Conservation (phyloP, 2,329 filamentous ascomycete genomes). For the Aspergillus texensis region DNA sequence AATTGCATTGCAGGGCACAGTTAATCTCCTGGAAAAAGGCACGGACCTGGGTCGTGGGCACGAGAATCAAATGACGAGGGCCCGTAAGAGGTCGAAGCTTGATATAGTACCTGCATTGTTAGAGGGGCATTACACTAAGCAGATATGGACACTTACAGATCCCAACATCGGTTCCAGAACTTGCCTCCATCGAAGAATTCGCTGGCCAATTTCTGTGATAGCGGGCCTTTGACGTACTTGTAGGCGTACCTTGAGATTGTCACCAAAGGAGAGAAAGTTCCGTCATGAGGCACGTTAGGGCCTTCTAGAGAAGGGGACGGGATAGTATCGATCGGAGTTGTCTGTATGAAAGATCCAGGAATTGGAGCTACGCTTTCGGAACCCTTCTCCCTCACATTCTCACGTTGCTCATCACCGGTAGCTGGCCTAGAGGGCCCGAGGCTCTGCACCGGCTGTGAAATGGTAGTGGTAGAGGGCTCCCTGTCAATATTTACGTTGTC, state of each 20-base stretch:
- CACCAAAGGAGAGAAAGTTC: constrained; percentile 43
- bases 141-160: constrained; percentile 63
- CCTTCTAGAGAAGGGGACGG: background rate
- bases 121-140: background rate
- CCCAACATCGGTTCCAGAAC: constrained; percentile 66
- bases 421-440: background rate
- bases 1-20: constrained; percentile 47
- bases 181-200: constrained; percentile 46
- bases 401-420: background rate
- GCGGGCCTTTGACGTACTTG: constrained; percentile 39
- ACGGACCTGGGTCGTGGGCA: constrained; percentile 68
- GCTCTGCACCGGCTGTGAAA: background rate
- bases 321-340: background rate
- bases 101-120: constrained; percentile 64
- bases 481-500: background rate
- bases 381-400: background rate
- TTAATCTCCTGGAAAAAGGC: constrained; percentile 69
- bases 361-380: background rate
- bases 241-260: constrained; percentile 48
- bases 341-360: background rate
- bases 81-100: constrained; percentile 53
- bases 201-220: constrained; percentile 37
- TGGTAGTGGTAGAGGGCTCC: background rate
- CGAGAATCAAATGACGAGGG: constrained; percentile 64
- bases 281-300: constrained; percentile 12